These are phyloP conservation scores for Tuber magnatum DNA, from an alignment of 495 filamentous ascomycete genomes.

Conservation along the genomic window DNA sequence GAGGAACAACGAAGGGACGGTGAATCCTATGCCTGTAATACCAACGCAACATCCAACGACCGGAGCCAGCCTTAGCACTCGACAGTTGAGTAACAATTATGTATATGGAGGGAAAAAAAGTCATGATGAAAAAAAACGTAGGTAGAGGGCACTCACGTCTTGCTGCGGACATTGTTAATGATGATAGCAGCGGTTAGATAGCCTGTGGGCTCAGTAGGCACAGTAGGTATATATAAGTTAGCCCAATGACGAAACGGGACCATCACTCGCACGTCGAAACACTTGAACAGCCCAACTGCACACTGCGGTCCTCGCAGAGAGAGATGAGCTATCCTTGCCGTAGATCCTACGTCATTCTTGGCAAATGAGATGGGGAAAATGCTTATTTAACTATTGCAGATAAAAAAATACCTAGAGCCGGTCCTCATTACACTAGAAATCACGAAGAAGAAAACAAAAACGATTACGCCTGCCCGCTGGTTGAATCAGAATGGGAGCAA, in stretches of 20 bases:
- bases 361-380: conserved; percentile 10
- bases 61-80: background rate
- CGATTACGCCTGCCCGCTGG: conserved; percentile 5
- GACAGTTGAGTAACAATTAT: conserved; percentile 2
- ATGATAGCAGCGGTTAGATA: background rate
- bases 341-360: conserved; percentile 37
- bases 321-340: conserved; percentile 33
- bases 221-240: conserved; percentile 4
- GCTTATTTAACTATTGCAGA: conserved; percentile 1
- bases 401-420: background rate
- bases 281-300: background rate
- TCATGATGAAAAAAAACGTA: background rate
- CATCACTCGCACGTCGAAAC: conserved; percentile 1
- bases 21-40: conserved; percentile 42
- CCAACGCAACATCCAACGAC: background rate
- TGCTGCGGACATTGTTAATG: background rate
- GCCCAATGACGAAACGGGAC: background rate
- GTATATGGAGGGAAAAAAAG: background rate
- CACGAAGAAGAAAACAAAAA: background rate
- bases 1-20: conserved; percentile 56
- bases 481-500: background rate
- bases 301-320: background rate
- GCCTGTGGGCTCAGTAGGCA: background rate
- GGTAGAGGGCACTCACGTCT: background rate
- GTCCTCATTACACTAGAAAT: background rate